These are phyloP conservation scores for Paspalum vaginatum DNA, from an alignment of 176 grass and related monocot genomes.

Conservation along the genomic window DNA sequence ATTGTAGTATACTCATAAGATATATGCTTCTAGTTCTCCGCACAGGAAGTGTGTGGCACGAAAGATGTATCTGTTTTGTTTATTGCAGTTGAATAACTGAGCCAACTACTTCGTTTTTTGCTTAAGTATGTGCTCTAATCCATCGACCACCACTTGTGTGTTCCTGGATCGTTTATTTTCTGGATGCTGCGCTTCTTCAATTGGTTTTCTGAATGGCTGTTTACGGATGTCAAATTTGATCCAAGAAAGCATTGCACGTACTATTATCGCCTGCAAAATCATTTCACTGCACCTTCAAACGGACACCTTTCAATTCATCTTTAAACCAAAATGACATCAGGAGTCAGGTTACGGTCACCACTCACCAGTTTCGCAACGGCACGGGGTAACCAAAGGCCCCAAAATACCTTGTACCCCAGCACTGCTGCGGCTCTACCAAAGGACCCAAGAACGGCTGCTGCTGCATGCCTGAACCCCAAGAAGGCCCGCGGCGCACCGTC, in stretches of 20 bases:
- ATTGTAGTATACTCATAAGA: background rate
- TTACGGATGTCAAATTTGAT: background rate
- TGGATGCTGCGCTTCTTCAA: background rate
- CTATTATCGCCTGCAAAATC: background rate
- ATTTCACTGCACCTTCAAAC: too few species aligned
- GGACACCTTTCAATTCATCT: too few species aligned
- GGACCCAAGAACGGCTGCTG: too few species aligned
- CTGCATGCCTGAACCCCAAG: too few species aligned
- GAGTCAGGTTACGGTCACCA: too few species aligned
- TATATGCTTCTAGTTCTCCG: slow-evolving; percentile 9
- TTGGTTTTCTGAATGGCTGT: background rate
- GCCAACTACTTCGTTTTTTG: background rate
- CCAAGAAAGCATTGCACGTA: background rate
- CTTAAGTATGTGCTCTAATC: background rate
- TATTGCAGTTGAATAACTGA: background rate
- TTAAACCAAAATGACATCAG: too few species aligned
- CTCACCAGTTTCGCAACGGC: too few species aligned
- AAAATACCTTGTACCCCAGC: too few species aligned
- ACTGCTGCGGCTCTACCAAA: too few species aligned
- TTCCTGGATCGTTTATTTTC: background rate
- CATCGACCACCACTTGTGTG: background rate
- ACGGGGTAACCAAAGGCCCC: too few species aligned
- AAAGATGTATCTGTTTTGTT: background rate
- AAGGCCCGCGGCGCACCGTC: too few species aligned
- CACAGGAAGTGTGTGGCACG: background rate